These are phyloP conservation scores for Pichia sp. DNA, from an alignment of 1,139 yeast genomes.

Conservation along the genomic window DNA sequence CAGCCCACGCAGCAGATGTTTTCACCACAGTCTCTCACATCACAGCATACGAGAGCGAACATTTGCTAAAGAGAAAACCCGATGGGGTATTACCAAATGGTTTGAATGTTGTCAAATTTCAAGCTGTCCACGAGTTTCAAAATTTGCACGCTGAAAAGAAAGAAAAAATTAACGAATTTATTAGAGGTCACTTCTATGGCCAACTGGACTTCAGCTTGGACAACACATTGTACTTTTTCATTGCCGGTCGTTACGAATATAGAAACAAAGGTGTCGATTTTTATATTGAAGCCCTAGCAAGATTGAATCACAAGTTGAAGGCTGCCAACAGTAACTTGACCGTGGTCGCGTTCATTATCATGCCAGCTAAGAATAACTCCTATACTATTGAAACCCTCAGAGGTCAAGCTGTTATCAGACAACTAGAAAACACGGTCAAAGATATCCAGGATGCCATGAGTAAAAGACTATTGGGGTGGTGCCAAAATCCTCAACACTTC, in stretches of 20 bases:
- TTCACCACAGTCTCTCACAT: constrained; percentile 96
- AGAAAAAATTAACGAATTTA: constrained; percentile 89
- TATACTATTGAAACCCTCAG: constrained; percentile 93
- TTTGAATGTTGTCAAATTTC: constrained; percentile 89
- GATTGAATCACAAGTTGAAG: constrained; percentile 84
- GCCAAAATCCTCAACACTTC: constrained; percentile 41
- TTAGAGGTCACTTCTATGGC: constrained; percentile 96
- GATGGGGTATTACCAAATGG: constrained; percentile 98
- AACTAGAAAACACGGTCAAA: constrained; percentile 81
- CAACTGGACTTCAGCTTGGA: constrained; percentile 93
- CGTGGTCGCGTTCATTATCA: constrained; percentile 95
- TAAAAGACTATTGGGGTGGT: constrained; percentile 82
- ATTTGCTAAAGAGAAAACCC: constrained; percentile 88
- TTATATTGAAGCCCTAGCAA: constrained; percentile 87
- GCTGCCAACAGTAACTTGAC: constrained; percentile 81
- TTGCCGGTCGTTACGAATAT: constrained; percentile 95
- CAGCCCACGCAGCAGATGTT: constrained; percentile 94
- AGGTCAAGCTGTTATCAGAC: constrained; percentile 94
- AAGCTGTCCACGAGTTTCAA: constrained; percentile 97
- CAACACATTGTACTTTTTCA: constrained; percentile 89
- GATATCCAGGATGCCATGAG: constrained; percentile 90
- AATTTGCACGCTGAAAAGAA: constrained; percentile 89
- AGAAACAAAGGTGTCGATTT: constrained; percentile 96
- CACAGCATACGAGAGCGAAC: constrained; percentile 93
- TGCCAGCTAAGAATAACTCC: constrained; percentile 94